Conservation (phyloP, 2,329 filamentous ascomycete species). For the Penicillium brevicompactum region DNA sequence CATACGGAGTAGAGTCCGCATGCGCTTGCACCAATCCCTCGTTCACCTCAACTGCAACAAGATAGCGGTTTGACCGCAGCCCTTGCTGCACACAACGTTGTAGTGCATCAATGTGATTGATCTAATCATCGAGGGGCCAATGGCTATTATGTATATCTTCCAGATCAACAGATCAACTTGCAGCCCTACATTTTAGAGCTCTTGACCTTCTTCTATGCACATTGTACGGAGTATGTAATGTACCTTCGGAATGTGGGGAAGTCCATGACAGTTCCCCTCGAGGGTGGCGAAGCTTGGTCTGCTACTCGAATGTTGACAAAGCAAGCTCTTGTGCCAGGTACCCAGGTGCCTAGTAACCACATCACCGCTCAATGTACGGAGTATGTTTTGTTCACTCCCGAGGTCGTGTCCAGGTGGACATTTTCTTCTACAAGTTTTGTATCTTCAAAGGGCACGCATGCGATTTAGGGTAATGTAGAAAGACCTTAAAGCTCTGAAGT, state of each 20-base stretch:
- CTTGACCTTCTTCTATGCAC: no score
- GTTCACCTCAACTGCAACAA: not conserved
- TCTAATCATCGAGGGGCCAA: not conserved
- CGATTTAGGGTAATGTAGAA: not conserved
- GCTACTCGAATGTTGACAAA: not conserved
- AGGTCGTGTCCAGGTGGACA: no score
- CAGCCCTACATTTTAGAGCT: not conserved
- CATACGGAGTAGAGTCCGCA: no score
- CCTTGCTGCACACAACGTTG: slow-evolving; percentile 3
- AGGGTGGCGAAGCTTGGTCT: not conserved
- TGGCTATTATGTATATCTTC: not conserved
- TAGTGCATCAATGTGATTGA: not conserved
- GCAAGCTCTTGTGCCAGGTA: no score
- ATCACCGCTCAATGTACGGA: no score
- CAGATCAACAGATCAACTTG: not conserved
- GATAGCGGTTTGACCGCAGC: not conserved
- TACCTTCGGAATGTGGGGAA: not conserved
- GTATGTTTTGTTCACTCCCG: no score
- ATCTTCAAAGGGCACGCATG: no score
- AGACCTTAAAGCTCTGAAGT: not conserved
- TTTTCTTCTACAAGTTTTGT: no score
- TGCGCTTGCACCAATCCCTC: not conserved
- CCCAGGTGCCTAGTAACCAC: no score
- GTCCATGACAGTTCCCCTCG: not conserved
- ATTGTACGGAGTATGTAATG: no score